Percentiles rank a stretch among this genome's conserved stretches.
Conservation (phyloP, 2,329 filamentous ascomycete species). For the Fusarium verrucosum region DNA sequence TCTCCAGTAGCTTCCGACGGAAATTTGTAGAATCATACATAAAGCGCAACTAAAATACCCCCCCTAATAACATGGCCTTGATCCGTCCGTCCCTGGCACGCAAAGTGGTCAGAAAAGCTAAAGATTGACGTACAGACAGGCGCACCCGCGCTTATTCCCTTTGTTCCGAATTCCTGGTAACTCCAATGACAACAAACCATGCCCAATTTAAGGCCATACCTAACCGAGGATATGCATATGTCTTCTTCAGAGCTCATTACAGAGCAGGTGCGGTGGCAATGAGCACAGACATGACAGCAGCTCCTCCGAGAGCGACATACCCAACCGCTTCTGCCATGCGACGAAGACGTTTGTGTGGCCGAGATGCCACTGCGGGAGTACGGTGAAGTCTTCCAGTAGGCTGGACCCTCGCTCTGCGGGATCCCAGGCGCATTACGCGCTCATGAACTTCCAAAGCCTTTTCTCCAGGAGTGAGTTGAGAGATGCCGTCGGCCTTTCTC, state of each 20-base stretch:
- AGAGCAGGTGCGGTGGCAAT: constrained; percentile 51
- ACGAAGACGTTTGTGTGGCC: constrained; percentile 47
- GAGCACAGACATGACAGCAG: constrained; percentile 53
- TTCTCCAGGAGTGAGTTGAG: constrained; percentile 30
- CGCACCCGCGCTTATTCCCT: neutral
- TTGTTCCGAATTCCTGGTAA: constrained; percentile 24
- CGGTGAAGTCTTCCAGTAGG: neutral
- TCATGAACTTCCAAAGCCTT: neutral
- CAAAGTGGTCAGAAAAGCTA: neutral
- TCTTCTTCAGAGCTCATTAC: constrained; percentile 9
- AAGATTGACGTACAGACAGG: neutral
- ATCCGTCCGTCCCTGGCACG: neutral
- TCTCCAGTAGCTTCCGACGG: neutral
- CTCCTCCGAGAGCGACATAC: constrained; percentile 50
- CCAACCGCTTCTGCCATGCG: constrained; percentile 50
- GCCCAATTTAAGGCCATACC: neutral
- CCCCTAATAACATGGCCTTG: neutral
- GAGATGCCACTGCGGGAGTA: neutral
- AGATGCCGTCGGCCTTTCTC: constrained; percentile 46
- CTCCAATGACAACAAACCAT: constrained; percentile 26
- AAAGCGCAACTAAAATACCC: neutral
- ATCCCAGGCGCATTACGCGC: neutral
- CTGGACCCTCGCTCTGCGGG: neutral
- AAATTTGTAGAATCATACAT: constrained; percentile 7
- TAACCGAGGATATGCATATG: neutral